Conservation (phyloP, 495 filamentous ascomycete species). For the Penicillium soppii region DNA sequence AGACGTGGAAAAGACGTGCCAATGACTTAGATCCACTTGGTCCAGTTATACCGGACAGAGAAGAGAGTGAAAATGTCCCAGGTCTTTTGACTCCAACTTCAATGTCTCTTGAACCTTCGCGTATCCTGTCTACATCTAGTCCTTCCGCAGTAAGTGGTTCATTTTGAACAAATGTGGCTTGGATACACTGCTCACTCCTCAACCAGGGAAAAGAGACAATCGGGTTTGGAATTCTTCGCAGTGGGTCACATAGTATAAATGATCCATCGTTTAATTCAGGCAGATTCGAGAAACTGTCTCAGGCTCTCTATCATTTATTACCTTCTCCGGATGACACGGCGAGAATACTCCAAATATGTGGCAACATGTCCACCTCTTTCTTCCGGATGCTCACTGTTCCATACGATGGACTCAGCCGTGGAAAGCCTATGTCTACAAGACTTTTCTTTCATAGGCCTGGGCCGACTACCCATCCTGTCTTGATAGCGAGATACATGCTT, state of each 20-base stretch:
- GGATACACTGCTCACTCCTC: background rate
- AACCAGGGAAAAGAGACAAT: background rate
- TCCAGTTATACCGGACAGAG: too few species aligned
- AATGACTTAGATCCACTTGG: too few species aligned
- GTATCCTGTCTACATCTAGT: too few species aligned
- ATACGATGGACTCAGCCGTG: slow-evolving; percentile 11
- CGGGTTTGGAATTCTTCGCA: background rate
- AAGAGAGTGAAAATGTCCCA: too few species aligned
- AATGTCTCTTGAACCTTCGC: too few species aligned
- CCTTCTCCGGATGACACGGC: background rate
- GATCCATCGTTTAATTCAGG: background rate
- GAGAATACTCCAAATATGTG: background rate
- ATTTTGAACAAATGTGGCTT: too few species aligned
- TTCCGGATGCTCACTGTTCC: slow-evolving; percentile 6
- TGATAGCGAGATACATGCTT: slow-evolving; percentile 15
- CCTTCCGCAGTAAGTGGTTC: too few species aligned
- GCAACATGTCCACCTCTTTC: background rate
- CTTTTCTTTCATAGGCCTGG: background rate
- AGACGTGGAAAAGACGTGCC: too few species aligned
- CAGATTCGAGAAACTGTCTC: background rate
- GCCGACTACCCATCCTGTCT: slow-evolving; percentile 9
- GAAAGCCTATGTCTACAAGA: background rate
- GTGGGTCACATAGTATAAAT: background rate
- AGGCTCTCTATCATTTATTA: background rate
- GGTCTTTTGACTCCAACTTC: too few species aligned